Conservation (phyloP, 2,329 filamentous ascomycete genomes). For the Bimuria novae-zelandiae region DNA sequence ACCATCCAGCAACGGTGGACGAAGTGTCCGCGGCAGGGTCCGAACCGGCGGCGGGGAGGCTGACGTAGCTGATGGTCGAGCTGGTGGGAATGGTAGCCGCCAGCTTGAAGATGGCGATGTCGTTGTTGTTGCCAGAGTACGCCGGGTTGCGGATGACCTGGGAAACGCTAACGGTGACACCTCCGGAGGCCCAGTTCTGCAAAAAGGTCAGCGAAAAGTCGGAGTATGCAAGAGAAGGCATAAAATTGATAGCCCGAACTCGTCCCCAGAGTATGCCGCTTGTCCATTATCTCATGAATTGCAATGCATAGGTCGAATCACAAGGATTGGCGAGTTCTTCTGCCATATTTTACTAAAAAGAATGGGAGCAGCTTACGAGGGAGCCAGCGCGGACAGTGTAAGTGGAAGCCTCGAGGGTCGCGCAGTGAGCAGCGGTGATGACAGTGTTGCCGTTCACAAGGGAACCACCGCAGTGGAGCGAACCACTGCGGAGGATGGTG, state of each 20-base stretch:
- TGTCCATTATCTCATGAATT: too few relatives aligned
- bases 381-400: constrained; percentile 8
- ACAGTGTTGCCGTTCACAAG: constrained; percentile 14
- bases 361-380: constrained; percentile 2
- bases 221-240: not conserved
- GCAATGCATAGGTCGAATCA: too few relatives aligned
- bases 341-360: too few relatives aligned
- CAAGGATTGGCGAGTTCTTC: too few relatives aligned
- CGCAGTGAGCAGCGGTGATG: constrained; percentile 15
- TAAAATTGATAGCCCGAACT: too few relatives aligned
- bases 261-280: too few relatives aligned
- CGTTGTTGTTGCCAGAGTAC: constrained; percentile 20
- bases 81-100: constrained; percentile 24
- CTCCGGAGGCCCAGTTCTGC: constrained; percentile 27
- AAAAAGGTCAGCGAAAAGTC: not conserved
- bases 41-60: constrained; percentile 25
- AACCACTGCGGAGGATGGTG: constrained; percentile 1
- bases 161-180: constrained; percentile 24
- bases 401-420: not conserved
- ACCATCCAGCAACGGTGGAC: constrained; percentile 32
- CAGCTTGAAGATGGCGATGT: constrained; percentile 35
- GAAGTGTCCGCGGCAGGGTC: constrained; percentile 27
- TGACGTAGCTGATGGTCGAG: constrained; percentile 27
- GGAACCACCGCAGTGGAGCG: constrained; percentile 8
- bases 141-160: constrained; percentile 25